phyloP scores from a whole-genome alignment of 805 yeast species.

The Tetrapisispora phaffii region DNA sequence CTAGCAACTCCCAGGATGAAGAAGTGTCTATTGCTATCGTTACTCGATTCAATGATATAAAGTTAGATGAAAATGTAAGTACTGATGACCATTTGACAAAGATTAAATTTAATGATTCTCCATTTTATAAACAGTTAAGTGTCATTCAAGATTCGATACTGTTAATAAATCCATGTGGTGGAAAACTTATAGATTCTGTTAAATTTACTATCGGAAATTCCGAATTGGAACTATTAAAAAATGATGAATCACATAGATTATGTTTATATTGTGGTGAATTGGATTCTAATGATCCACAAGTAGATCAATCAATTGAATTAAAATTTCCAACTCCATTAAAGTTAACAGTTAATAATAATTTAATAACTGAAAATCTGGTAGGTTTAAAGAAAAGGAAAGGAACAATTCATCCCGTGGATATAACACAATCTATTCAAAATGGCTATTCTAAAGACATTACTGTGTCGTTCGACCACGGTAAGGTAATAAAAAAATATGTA shows the following conservation, averaged over 20 bases:
- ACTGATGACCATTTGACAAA: not conserved
- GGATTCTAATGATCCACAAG: conserved; percentile 25
- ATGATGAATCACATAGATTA: conserved; percentile 26
- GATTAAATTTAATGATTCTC: not conserved
- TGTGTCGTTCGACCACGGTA: conserved; percentile 44
- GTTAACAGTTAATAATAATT: conserved; percentile 45
- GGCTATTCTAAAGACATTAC: conserved; percentile 27
- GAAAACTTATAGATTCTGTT: not conserved
- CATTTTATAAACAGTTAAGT: not conserved
- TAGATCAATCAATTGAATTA: conserved; percentile 58
- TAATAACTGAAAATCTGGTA: conserved; percentile 43
- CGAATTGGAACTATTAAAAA: not conserved
- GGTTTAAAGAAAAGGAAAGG: conserved; percentile 73
- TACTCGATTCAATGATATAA: not conserved
- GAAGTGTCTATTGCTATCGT: not conserved
- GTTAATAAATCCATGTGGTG: not conserved
- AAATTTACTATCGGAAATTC: not conserved
- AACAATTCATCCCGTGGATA: conserved; percentile 69
- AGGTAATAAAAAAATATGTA: conserved; percentile 39
- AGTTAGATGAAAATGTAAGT: not conserved
- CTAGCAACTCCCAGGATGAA: not conserved
- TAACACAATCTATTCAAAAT: conserved; percentile 38
- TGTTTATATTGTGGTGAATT: conserved; percentile 48
- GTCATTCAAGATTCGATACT: not conserved
- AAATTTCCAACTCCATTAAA: conserved; percentile 72